Conservation (phyloP, 1,139 yeast species). For the Debaryomyces singareniensis region DNA sequence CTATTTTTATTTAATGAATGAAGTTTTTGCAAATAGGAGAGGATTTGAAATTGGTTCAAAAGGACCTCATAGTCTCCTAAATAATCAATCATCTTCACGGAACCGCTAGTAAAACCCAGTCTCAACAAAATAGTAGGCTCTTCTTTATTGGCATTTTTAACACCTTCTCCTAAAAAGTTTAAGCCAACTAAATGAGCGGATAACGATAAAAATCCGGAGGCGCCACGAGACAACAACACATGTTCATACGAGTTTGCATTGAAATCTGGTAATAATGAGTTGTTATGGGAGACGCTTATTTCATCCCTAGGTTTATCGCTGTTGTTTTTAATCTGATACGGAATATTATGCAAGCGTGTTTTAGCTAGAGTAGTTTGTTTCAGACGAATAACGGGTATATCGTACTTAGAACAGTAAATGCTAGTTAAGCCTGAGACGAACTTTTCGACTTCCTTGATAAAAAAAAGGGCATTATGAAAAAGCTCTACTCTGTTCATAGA, state of each 20-base stretch:
- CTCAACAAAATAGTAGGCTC: constrained; percentile 8
- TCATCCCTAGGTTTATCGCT: constrained; percentile 13
- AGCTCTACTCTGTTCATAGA: constrained; percentile 1
- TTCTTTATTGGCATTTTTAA: constrained; percentile 6
- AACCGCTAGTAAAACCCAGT: constrained; percentile 26
- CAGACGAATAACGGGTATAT: constrained; percentile 23
- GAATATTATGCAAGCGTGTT: constrained; percentile 7
- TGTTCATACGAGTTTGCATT: constrained; percentile 29
- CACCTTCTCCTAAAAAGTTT: constrained; percentile 13
- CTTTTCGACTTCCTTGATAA: constrained; percentile 20
- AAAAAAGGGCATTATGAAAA: constrained; percentile 13
- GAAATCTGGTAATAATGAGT: constrained; percentile 29
- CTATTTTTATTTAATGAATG: not conserved
- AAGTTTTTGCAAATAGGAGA: constrained; percentile 17
- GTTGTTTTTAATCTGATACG: constrained; percentile 1
- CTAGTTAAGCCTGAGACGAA: constrained; percentile 22
- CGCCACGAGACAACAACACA: constrained; percentile 30
- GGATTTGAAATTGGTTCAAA: constrained; percentile 35
- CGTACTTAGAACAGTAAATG: constrained; percentile 15
- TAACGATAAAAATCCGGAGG: constrained; percentile 27
- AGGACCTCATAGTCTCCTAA: constrained; percentile 19
- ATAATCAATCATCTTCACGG: constrained; percentile 17
- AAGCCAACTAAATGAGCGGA: constrained; percentile 28
- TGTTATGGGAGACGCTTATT: constrained; percentile 31
- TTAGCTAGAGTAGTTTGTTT: no score